Conservation (phyloP, 257 asterid genomes). For the Coffea canephora region DNA sequence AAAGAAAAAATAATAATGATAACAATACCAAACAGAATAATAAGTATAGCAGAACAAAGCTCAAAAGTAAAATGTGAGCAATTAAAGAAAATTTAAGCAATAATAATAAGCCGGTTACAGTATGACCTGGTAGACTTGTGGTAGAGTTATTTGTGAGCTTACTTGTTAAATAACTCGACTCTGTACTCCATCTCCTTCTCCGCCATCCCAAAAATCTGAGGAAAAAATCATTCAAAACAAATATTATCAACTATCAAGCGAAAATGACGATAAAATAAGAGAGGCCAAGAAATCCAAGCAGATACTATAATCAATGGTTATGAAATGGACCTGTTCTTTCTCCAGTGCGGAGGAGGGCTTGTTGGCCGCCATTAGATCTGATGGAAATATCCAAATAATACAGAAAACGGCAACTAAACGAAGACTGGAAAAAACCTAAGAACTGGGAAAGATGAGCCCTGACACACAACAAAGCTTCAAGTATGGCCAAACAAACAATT, state of each 20-base stretch:
- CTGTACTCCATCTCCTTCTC: slow-evolving; percentile 84
- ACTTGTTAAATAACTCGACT: slow-evolving; percentile 79
- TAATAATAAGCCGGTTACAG: not conserved
- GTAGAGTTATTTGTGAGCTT: slow-evolving; percentile 4
- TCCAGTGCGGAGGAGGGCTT: slow-evolving; percentile 40
- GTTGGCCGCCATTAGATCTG: slow-evolving; percentile 53
- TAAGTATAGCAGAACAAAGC: not conserved
- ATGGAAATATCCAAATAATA: too few relatives aligned
- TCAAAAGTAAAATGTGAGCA: not conserved
- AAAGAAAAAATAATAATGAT: not conserved
- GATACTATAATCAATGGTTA: not conserved
- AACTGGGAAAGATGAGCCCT: too few relatives aligned
- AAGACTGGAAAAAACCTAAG: too few relatives aligned
- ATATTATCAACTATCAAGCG: not conserved
- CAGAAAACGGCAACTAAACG: too few relatives aligned
- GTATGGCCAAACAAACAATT: too few relatives aligned
- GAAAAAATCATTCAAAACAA: not conserved
- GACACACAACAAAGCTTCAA: too few relatives aligned
- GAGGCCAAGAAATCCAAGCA: not conserved
- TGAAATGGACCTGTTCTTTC: slow-evolving; percentile 52
- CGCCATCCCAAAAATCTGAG: slow-evolving; percentile 64
- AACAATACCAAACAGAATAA: not conserved
- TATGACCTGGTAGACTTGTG: not conserved
- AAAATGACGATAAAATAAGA: not conserved
- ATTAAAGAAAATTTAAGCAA: not conserved